These are phyloP conservation scores for Bothia castanella DNA, from an alignment of 1,284 basidiomycete species.

Conservation along the genomic window DNA sequence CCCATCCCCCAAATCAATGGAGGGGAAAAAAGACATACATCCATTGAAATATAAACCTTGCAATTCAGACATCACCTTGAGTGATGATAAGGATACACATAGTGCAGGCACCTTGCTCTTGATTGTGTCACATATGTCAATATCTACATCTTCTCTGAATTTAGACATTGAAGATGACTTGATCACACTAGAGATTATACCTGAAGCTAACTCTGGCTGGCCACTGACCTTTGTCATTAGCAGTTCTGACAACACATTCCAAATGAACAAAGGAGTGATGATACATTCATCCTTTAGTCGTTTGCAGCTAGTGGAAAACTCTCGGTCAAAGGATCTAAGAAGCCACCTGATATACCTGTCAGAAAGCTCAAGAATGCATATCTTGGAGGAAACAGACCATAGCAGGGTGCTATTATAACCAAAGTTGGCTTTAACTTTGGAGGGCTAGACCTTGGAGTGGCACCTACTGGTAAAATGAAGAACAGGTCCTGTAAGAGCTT, in stretches of 20 bases:
- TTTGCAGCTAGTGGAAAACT: constrained; percentile 56
- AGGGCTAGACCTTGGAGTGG: constrained; percentile 39
- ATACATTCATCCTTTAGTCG: constrained; percentile 68
- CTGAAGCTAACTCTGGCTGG: constrained; percentile 58
- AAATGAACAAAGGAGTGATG: constrained; percentile 37
- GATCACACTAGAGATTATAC: constrained; percentile 60
- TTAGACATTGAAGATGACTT: constrained; percentile 56
- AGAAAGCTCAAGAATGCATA: constrained; percentile 64
- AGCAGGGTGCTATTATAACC: constrained; percentile 71
- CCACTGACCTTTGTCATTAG: constrained; percentile 46
- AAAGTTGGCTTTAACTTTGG: constrained; percentile 61
- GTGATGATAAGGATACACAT: constrained; percentile 53
- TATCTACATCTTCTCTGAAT: constrained; percentile 55
- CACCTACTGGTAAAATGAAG: constrained; percentile 36
- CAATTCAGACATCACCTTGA: constrained; percentile 63
- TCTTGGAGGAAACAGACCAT: constrained; percentile 57
- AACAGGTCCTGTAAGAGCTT: constrained; percentile 66
- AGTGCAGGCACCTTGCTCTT: constrained; percentile 34
- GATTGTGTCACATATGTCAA: constrained; percentile 51
- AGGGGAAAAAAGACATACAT: constrained; percentile 37
- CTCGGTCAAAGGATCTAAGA: constrained; percentile 49
- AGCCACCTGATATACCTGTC: constrained; percentile 72
- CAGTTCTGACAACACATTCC: constrained; percentile 39
- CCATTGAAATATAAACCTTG: constrained; percentile 67
- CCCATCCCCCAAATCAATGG: constrained; percentile 54